A percentile compares a stretch with the other conserved stretches of the same genome.
phyloP scores from a whole-genome alignment of 2,329 filamentous ascomycete species.

The Orbilia ellipsospora region DNA sequence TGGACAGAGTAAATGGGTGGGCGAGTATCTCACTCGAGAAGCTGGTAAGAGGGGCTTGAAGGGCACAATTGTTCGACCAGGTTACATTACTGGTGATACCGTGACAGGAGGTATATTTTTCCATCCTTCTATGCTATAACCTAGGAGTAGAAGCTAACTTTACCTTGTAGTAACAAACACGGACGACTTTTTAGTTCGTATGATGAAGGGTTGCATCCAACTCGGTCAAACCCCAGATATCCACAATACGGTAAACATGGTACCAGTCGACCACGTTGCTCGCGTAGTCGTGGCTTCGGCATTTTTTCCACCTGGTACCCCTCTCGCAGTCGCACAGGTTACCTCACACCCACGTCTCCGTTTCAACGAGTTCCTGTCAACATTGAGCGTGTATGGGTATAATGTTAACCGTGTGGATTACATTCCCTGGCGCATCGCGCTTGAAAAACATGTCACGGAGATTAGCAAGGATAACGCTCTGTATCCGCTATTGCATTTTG shows the following conservation, averaged over 20 bases:
- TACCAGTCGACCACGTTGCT: constrained; percentile 86
- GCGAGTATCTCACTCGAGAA: constrained; percentile 77
- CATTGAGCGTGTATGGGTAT: constrained; percentile 79
- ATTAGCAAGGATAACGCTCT: constrained; percentile 77
- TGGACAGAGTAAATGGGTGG: constrained; percentile 89
- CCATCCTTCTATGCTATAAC: not conserved
- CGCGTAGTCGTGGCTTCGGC: constrained; percentile 80
- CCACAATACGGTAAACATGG: constrained; percentile 86
- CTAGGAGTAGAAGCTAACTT: constrained; percentile 13
- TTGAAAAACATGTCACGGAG: constrained; percentile 74
- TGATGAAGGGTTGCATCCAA: constrained; percentile 89
- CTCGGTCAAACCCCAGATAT: constrained; percentile 78
- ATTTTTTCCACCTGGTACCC: constrained; percentile 71
- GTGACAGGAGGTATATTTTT: constrained; percentile 68
- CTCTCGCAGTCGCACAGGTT: constrained; percentile 75
- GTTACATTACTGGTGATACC: constrained; percentile 83
- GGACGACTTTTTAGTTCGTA: constrained; percentile 89
- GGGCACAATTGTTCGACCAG: constrained; percentile 81
- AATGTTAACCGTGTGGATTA: constrained; percentile 75
- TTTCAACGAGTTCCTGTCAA: constrained; percentile 80
- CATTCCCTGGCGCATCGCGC: constrained; percentile 73
- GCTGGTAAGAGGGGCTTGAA: constrained; percentile 80
- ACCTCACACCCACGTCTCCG: constrained; percentile 81
- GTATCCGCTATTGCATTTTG: constrained; percentile 80
- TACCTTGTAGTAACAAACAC: constrained; percentile 71